Evolutionary conservation across 75 land plant genomes (phyloP).

Genomic region (Picea glauca): DNA sequence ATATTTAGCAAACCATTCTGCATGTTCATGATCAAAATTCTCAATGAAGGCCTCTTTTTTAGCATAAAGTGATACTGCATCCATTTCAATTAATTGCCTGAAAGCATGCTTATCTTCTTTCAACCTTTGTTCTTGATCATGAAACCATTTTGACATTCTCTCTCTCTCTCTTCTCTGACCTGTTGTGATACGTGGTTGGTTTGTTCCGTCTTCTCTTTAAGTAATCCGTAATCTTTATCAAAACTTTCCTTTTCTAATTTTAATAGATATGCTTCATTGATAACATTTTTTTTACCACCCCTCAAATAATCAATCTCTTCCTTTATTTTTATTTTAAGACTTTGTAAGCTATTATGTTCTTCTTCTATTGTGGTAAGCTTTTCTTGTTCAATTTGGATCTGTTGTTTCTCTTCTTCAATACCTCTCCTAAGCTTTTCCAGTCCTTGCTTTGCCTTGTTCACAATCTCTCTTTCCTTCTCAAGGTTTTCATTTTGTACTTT

Average conservation of each 20-base stretch:
- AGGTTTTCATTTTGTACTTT: too few species aligned
- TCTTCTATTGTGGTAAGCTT: conserved; percentile 41
- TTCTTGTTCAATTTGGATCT: conserved; percentile 40
- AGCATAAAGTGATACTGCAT: conserved; percentile 41
- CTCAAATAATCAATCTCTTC: conserved; percentile 79
- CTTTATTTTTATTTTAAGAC: conserved; percentile 62
- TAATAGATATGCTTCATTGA: conserved; percentile 54
- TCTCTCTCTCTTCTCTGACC: conserved; percentile 49
- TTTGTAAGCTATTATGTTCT: conserved; percentile 58
- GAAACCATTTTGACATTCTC: conserved; percentile 46
- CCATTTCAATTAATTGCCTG: conserved; percentile 40
- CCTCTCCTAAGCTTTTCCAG: too few species aligned
- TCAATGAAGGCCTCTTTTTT: conserved; percentile 53
- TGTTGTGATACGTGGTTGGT: conserved; percentile 54
- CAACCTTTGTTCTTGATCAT: conserved; percentile 66
- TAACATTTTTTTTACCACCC: conserved; percentile 51
- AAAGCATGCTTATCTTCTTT: conserved; percentile 49
- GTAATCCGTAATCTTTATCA: conserved; percentile 80
- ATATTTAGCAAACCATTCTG: conserved; percentile 57
- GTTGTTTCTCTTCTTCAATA: conserved; percentile 25
- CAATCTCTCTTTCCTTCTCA: too few species aligned
- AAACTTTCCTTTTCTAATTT: conserved; percentile 73
- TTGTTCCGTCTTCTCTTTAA: conserved; percentile 81
- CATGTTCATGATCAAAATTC: conserved; percentile 48
- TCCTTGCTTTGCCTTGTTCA: too few species aligned